Base-by-base conservation (phyloP, 495 filamentous ascomycete genomes). In the Physcia stellaris region DNA sequence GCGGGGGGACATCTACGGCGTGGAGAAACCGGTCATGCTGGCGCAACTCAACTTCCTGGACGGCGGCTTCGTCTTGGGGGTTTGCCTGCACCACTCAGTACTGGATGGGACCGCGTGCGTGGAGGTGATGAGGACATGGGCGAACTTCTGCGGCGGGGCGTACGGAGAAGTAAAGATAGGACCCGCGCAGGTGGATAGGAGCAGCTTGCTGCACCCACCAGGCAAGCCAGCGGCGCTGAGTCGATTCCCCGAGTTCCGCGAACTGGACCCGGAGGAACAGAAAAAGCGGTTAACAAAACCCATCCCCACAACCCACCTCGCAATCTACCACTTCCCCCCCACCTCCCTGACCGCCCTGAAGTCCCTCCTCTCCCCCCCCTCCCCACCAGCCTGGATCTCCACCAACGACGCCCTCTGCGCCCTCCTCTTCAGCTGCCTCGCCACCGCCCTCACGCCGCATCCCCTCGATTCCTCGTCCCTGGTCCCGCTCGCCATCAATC, bases 381-480 rank as follows among this genome's bases (percentile, higher is more conserved):
- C 26, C 13, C n/a, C n/a, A n/a, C n/a, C n/a, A n/a, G 13, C 7
- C 7, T 37, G 13, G 15, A 20, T 37, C n/a, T 37, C 34, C 18
- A 37, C 34, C 13, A 21, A 37, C 34, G 34, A 37, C 34, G 18
- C 21, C 6, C 34, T 37, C 21, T 37, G 9, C 34, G 34, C 34
- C 7, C 9, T 19, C 6, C 34, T 37, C 6, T 37, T 15, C 16
- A 15, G 34, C 34, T 7, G 4, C 13, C 18, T 37, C 20, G 6
- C 34, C 6, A 18, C 9, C 15, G 34, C 34, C 6, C 34, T 15
- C 7, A 28, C 9, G 9, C 26, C 13, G 7, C 26, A 7, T 13
- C 9, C 7, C 26, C 7, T 28, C 26, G 15, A 15, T 18, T 4
- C 15, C 13, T 37, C 18, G 13, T 37, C 34, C 4, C 34, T 15